Conservation (phyloP, 2,329 filamentous ascomycete genomes). For the Colletotrichum sp. region DNA sequence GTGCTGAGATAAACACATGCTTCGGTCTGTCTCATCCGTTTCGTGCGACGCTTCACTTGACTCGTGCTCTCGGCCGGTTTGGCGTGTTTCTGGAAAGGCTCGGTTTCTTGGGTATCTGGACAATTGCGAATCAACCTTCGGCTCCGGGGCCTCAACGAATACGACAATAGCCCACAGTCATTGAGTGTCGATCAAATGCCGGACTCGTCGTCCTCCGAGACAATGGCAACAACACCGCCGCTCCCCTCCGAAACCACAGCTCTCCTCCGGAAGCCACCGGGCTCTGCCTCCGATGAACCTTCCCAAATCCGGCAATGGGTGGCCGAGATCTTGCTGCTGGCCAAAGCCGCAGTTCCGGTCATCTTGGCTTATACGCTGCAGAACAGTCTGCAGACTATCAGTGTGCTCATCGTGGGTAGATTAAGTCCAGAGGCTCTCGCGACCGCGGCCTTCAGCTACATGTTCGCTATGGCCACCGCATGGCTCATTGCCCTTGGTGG, state of each 20-base stretch:
- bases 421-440: conserved; percentile 81
- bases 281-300: background rate
- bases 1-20: background rate
- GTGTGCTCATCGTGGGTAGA: conserved; percentile 81
- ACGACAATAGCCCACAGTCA: background rate
- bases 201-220: background rate
- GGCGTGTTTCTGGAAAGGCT: background rate
- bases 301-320: conserved; percentile 12
- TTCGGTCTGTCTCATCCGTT: conserved; percentile 2
- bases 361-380: conserved; percentile 87
- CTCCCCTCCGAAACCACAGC: conserved; percentile 18
- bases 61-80: background rate
- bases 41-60: background rate
- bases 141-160: background rate
- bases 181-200: background rate
- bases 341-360: conserved; percentile 75
- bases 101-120: background rate
- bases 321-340: conserved; percentile 69
- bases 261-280: conserved; percentile 17
- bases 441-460: conserved; percentile 85
- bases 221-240: background rate
- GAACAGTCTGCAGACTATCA: conserved; percentile 83
- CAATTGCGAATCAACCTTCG: background rate
- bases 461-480: conserved; percentile 90
- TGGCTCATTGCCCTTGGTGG: conserved; percentile 88